phyloP scores from a whole-genome alignment of 2,329 filamentous ascomycete species.

The Stemphylium lycopersici region DNA sequence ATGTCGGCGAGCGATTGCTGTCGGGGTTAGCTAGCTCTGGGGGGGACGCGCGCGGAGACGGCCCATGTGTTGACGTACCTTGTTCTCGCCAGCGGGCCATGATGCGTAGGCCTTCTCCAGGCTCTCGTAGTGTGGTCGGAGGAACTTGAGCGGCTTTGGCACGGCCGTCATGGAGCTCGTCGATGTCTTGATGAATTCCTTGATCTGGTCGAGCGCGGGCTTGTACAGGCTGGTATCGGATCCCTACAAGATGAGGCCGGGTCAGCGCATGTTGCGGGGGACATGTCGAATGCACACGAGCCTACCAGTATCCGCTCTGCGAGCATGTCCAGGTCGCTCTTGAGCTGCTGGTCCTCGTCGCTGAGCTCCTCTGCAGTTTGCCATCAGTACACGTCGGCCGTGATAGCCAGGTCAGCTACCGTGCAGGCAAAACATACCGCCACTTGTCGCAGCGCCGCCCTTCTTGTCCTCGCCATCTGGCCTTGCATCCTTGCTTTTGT shows the following conservation, averaged over 20 bases:
- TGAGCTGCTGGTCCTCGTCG: conserved; percentile 97
- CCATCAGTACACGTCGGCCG: conserved; percentile 31
- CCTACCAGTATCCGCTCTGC: conserved; percentile 88
- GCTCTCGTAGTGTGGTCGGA: conserved; percentile 93
- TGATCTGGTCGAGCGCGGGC: conserved; percentile 92
- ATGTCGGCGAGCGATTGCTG: conserved; percentile 85
- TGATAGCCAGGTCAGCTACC: conserved; percentile 16
- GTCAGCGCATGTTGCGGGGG: conserved; percentile 33
- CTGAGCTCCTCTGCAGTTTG: conserved; percentile 80
- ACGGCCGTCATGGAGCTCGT: conserved; percentile 99
- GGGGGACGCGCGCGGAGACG: not conserved
- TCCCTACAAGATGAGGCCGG: conserved; percentile 64
- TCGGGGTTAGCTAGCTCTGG: conserved; percentile 29
- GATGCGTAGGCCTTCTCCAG: conserved; percentile 86
- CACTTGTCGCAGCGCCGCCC: conserved; percentile 70
- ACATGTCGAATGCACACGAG: conserved; percentile 9
- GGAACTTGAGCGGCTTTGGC: conserved; percentile 96
- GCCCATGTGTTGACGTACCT: conserved; percentile 58
- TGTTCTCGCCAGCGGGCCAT: conserved; percentile 84
- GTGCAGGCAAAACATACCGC: conserved; percentile 50
- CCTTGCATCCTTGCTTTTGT: conserved; percentile 63
- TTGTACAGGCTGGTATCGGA: conserved; percentile 86
- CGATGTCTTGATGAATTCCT: conserved; percentile 97
- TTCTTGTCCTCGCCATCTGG: conserved; percentile 80
- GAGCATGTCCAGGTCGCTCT: conserved; percentile 96